Conservation (phyloP, 192 early-diverging fungal genomes). For the Entomortierella chlamydospora region DNA sequence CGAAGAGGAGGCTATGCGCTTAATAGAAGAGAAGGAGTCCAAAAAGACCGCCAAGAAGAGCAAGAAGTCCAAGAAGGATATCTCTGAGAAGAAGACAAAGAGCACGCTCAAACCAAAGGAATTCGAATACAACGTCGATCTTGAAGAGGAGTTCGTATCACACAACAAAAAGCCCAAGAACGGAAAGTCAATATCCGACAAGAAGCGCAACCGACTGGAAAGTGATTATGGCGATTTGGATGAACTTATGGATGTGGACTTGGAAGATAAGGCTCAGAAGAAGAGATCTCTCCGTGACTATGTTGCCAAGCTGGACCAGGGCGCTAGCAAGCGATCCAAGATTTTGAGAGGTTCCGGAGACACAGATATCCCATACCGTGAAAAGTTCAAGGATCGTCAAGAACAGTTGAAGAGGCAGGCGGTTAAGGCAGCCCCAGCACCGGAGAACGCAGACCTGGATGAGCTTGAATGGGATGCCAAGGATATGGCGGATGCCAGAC, state of each 20-base stretch:
- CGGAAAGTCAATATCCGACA: slow-evolving; percentile 38
- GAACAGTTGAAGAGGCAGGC: slow-evolving; percentile 47
- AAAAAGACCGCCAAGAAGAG: slow-evolving; percentile 47
- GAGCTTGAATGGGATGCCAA: slow-evolving; percentile 71
- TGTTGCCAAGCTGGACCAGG: slow-evolving; percentile 74
- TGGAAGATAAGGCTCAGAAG: slow-evolving; percentile 82
- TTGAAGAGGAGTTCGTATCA: slow-evolving; percentile 53
- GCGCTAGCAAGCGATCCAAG: slow-evolving; percentile 56
- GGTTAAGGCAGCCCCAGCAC: slow-evolving; percentile 58
- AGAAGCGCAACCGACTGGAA: slow-evolving; percentile 33
- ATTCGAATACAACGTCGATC: slow-evolving; percentile 44
- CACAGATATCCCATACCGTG: slow-evolving; percentile 84
- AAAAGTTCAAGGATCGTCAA: slow-evolving; percentile 58
- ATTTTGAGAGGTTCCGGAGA: slow-evolving; percentile 69
- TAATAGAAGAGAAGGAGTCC: slow-evolving; percentile 17
- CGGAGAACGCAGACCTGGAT: slow-evolving; percentile 63
- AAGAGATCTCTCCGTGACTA: slow-evolving; percentile 70
- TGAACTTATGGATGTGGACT: slow-evolving; percentile 78
- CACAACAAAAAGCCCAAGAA: slow-evolving; percentile 51
- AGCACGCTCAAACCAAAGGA: slow-evolving; percentile 8
- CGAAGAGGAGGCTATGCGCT: slow-evolving; percentile 20
- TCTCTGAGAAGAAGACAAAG: neutral
- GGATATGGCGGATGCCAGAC: slow-evolving; percentile 63
- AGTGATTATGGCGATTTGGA: slow-evolving; percentile 85
- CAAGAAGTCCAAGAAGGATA: slow-evolving; percentile 37